Evolutionary conservation across 345 rosid genomes (phyloP), one percentile per base, ranked within the genome.

Genomic region (Theobroma cacao): DNA sequence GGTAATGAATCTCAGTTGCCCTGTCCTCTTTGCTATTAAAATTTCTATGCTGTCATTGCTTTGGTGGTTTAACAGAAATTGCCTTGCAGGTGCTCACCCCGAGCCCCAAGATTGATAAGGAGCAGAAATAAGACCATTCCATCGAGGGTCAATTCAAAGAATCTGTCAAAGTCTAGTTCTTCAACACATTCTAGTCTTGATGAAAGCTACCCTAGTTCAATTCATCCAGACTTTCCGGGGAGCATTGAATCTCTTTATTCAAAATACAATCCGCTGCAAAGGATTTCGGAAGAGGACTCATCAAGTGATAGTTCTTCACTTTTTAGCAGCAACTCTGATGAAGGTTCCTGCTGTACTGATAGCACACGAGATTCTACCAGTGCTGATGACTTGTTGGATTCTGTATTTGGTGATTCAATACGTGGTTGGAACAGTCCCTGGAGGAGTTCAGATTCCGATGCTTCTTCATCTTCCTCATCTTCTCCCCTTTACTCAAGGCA

Each of bases 331-430:
- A 91, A 88, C 78, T 94, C 98, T 0, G 98, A 93, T 78, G 94
- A 93, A 83, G 91, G 96, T 58, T 91, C 97, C 24, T 91, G 91
- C 87, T 91, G 98, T 84, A 91, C 98, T 3, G 96, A 94, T 26
- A 91, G 94, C 82, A 90, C 88, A 70, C 87, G 83, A 62, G 94
- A 86, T 74, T 91, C 95, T 26, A 72, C 89, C 40, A 85, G 96
- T 76, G 76, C 84, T 5, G 99, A 97, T 26, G 99, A 97, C 60
- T 83, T 90, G 50, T 86, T 94, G 40, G 99, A 97, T 74, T 86
- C 78, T 80, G 82, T 86, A 76, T 89, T 87, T 59, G 93, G 94
- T 66, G 90, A 91, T 72, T 75, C 83, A 34, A 87, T 84, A 22
- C 82, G 81, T 18, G 88, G 88, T 10, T 88, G 89, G 83, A 87